Evolutionary conservation across 2,329 filamentous ascomycete species (phyloP).

Genomic region (Penicillium sp.): DNA sequence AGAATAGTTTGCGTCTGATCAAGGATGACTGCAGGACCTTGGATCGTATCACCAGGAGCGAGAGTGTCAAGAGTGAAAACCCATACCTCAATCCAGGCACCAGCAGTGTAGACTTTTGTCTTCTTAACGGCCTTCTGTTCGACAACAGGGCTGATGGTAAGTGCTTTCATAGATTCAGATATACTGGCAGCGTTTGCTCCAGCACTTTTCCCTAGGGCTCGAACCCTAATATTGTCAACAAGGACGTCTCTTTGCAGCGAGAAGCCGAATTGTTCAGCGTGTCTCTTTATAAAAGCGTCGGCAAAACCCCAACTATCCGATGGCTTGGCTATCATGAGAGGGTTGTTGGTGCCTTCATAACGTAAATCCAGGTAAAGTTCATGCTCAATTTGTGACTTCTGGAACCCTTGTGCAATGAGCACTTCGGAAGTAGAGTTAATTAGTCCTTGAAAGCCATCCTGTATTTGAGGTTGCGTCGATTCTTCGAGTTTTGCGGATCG

Average conservation of each 20-base stretch:
- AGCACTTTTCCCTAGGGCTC: no score
- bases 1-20: slow-evolving; percentile 77
- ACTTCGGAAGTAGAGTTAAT: no score
- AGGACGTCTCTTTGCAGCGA: no score
- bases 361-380: slow-evolving; percentile 40
- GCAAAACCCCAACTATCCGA: slow-evolving; percentile 35
- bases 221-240: slow-evolving; percentile 39
- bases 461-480: slow-evolving; percentile 24
- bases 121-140: no score
- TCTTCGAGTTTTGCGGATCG: slow-evolving; percentile 21
- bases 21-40: slow-evolving; percentile 54
- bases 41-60: slow-evolving; percentile 17
- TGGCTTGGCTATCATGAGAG: slow-evolving; percentile 42
- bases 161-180: no score
- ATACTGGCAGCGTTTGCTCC: no score
- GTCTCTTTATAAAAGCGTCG: slow-evolving; percentile 38
- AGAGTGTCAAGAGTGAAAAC: slow-evolving; percentile 26
- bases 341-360: slow-evolving; percentile 45
- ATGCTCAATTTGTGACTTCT: slow-evolving; percentile 25
- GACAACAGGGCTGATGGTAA: no score
- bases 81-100: slow-evolving; percentile 23
- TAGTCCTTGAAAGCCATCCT: slow-evolving; percentile 25
- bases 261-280: no score
- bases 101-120: no score
- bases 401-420: slow-evolving; percentile 27